Percentiles rank a stretch among this genome's conserved stretches.
Evolutionary conservation across 192 early-diverging fungal species (phyloP).

Genomic region (Phycomyces blakesleeanus): DNA sequence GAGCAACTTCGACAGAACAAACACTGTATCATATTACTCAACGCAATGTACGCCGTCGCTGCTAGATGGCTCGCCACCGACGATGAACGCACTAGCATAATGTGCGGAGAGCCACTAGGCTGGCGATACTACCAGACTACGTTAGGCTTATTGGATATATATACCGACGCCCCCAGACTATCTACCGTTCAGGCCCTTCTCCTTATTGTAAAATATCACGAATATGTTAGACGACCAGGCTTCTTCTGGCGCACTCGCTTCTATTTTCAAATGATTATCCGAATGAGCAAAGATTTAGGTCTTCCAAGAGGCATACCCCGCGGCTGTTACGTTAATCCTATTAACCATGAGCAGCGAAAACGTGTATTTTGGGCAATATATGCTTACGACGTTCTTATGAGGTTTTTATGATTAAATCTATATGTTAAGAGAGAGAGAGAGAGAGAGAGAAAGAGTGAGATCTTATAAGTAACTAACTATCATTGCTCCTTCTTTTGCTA

Average conservation of each 20-base stretch:
- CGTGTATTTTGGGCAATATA: slow-evolving; percentile 30
- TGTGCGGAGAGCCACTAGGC: slow-evolving; percentile 12
- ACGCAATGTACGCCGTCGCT: slow-evolving; percentile 37
- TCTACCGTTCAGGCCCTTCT: slow-evolving; percentile 51
- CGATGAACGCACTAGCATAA: not conserved
- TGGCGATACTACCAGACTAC: slow-evolving; percentile 26
- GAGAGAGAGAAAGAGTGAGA: too few relatives aligned
- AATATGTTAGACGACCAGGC: slow-evolving; percentile 43
- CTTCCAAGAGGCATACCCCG: slow-evolving; percentile 6
- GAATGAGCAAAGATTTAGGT: slow-evolving; percentile 24
- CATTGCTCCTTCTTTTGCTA: not conserved
- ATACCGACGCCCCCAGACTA: slow-evolving; percentile 47
- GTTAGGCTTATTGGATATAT: slow-evolving; percentile 35
- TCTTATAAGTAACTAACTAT: too few relatives aligned
- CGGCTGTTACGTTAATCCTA: not conserved
- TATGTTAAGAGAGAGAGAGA: too few relatives aligned
- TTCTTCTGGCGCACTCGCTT: slow-evolving; percentile 52
- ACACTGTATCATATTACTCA: slow-evolving; percentile 19
- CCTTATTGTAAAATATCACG: slow-evolving; percentile 53
- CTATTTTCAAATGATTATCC: slow-evolving; percentile 34
- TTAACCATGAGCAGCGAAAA: slow-evolving; percentile 16
- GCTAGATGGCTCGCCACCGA: slow-evolving; percentile 7
- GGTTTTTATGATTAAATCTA: slow-evolving; percentile 1
- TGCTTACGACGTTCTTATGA: slow-evolving; percentile 30
- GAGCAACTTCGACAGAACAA: not conserved